Conservation (phyloP, 164 flowering plant genomes). For the Kingdonia uniflora region DNA sequence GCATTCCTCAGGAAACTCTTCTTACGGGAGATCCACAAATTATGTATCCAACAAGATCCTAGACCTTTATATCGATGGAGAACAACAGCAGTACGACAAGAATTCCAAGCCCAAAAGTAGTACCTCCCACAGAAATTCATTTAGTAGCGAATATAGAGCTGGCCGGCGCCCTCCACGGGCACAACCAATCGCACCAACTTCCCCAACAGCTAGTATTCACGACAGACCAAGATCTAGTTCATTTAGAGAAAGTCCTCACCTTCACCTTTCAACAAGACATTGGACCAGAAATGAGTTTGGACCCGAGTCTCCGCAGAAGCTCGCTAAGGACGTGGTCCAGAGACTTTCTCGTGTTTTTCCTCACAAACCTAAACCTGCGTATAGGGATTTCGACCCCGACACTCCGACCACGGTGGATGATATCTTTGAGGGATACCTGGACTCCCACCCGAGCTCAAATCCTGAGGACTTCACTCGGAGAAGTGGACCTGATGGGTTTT, state of each 20-base stretch:
- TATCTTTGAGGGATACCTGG: constrained; percentile 39
- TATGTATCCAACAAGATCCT: constrained; percentile 44
- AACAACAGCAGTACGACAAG: constrained; percentile 45
- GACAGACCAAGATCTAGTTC: constrained; percentile 44
- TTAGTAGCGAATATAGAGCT: constrained; percentile 20
- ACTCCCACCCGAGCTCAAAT: constrained; percentile 17
- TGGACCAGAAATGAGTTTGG: constrained; percentile 35
- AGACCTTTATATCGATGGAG: constrained; percentile 95
- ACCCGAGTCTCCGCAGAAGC: constrained; percentile 53
- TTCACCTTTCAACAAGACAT: constrained; percentile 26
- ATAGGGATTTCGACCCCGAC: constrained; percentile 29
- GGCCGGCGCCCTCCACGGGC: constrained; percentile 51
- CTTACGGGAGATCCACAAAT: constrained; percentile 32
- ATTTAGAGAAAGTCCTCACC: constrained; percentile 43
- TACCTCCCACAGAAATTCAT: constrained; percentile 20
- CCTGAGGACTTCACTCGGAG: constrained; percentile 13
- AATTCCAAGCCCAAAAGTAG: constrained; percentile 19
- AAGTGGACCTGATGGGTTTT: constrained; percentile 7
- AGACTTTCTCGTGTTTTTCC: constrained; percentile 49
- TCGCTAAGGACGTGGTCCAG: constrained; percentile 80
- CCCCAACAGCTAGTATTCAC: constrained; percentile 35
- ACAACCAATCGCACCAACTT: constrained; percentile 42
- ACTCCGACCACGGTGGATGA: constrained; percentile 64
- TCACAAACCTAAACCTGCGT: constrained; percentile 21
- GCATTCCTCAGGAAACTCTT: constrained; percentile 45